These are phyloP conservation scores for Trypanosoma avium DNA, from an alignment of 208 protist genomes.

Conservation along the genomic window DNA sequence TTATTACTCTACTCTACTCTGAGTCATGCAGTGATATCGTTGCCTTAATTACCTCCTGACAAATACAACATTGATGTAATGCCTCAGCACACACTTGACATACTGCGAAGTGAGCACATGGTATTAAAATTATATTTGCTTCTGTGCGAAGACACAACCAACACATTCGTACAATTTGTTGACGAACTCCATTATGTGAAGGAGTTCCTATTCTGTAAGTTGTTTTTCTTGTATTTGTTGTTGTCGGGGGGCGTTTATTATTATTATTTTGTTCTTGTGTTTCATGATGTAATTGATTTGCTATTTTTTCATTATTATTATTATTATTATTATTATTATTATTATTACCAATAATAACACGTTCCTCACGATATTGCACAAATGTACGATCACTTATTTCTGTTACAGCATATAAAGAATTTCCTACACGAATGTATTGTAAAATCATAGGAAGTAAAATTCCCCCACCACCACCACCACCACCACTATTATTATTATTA, in stretches of 20 bases:
- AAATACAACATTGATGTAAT: slow-evolving; percentile 59
- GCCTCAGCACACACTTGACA: slow-evolving; percentile 48
- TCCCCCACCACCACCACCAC: slow-evolving; percentile 30
- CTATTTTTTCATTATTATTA: neutral
- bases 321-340: neutral
- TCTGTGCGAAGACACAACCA: slow-evolving; percentile 68
- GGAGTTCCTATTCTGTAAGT: slow-evolving; percentile 44
- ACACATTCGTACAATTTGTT: slow-evolving; percentile 70
- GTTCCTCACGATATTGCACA: slow-evolving; percentile 67
- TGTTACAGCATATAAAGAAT: slow-evolving; percentile 64
- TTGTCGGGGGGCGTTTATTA: neutral
- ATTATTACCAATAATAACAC: slow-evolving; percentile 22
- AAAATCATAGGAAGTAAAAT: slow-evolving; percentile 46
- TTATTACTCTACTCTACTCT: neutral
- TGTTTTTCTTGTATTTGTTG: too few species aligned
- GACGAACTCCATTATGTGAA: slow-evolving; percentile 37
- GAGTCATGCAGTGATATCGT: slow-evolving; percentile 42
- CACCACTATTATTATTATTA: too few species aligned
- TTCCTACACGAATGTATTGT: slow-evolving; percentile 60
- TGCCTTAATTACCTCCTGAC: slow-evolving; percentile 42
- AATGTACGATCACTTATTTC: slow-evolving; percentile 69
- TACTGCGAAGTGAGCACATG: slow-evolving; percentile 70
- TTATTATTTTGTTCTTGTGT: neutral
- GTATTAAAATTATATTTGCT: slow-evolving; percentile 57
- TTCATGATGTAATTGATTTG: neutral